phyloP scores from a whole-genome alignment of 225 moss, liverwort and hornwort genomes.

The Straminergon stramineum region DNA sequence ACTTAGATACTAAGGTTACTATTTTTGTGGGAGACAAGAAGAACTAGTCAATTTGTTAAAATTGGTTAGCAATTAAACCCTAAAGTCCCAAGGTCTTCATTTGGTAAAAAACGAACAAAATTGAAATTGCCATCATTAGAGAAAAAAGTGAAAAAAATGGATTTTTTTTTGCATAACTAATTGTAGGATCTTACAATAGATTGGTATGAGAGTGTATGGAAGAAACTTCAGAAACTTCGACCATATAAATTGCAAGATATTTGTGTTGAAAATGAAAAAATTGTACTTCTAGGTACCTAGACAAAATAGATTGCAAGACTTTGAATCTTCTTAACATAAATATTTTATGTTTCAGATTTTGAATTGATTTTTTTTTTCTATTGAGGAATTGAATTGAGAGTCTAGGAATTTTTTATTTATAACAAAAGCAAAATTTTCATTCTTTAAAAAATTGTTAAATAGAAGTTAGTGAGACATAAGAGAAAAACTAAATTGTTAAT shows the following conservation, averaged over 20 bases:
- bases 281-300: too few species aligned
- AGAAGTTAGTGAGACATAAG: fast-evolving
- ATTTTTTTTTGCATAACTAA: background rate
- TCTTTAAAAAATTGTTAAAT: background rate
- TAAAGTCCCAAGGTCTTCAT: background rate
- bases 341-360: too few species aligned
- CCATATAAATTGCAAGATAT: background rate
- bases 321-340: too few species aligned
- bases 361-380: too few species aligned
- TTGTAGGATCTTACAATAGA: background rate
- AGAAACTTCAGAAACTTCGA: too few species aligned
- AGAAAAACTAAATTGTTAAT: background rate
- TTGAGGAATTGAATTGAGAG: too few species aligned
- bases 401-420: background rate
- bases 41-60: background rate
- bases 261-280: background rate
- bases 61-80: background rate
- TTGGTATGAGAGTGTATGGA: background rate
- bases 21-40: background rate
- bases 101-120: too few species aligned
- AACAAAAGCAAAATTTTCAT: background rate
- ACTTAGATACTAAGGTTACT: background rate
- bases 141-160: background rate
- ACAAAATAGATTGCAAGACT: too few species aligned
- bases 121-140: background rate